Evolutionary conservation across 306 rosid species (phyloP).

Genomic region (Clitoria ternatea): DNA sequence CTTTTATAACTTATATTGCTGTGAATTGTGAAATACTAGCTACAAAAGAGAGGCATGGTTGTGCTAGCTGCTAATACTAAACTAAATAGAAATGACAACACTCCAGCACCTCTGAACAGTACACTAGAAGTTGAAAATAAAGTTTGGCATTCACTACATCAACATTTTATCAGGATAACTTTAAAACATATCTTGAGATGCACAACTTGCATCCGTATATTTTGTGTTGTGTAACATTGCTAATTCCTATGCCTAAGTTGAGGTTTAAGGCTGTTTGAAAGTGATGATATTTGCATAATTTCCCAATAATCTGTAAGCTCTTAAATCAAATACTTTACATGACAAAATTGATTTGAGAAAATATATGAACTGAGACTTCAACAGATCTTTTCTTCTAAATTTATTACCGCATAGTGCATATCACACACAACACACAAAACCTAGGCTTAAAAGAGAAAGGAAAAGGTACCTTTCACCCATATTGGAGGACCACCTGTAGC

Average conservation of each 20-base stretch:
- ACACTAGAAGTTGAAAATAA: background rate
- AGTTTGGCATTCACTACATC: background rate
- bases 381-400: background rate
- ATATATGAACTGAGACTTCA: background rate
- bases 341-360: background rate
- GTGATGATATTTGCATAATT: background rate
- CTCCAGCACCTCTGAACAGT: background rate
- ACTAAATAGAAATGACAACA: background rate
- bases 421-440: background rate
- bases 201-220: background rate
- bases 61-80: background rate
- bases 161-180: background rate
- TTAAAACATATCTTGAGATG: background rate
- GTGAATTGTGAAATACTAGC: too few species aligned
- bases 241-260: background rate
- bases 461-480: slow-evolving; percentile 54
- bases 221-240: background rate
- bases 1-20: background rate
- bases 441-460: background rate
- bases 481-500: slow-evolving; percentile 50
- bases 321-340: background rate
- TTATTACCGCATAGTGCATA: background rate
- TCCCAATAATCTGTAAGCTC: background rate
- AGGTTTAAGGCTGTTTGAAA: background rate
- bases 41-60: background rate